A percentile compares a stretch with the other conserved stretches of the same genome.
Conservation (phyloP, 371 early-diverging fungal species). For the Syncephalastrum sp. region DNA sequence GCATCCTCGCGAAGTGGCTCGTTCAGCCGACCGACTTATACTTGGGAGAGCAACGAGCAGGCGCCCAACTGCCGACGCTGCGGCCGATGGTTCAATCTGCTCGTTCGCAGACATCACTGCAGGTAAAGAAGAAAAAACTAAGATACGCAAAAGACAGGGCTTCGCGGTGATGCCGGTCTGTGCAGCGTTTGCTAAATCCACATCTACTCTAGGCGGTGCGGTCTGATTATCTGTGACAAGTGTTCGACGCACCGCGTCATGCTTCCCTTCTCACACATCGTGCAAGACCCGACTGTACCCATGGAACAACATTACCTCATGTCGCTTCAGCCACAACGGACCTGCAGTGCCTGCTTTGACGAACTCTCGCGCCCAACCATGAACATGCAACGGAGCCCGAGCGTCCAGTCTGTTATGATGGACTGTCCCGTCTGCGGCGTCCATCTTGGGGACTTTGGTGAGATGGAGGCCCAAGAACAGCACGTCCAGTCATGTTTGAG, state of each 20-base stretch:
- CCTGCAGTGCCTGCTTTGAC: slow-evolving; percentile 52
- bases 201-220: slow-evolving; percentile 61
- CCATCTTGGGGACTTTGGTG: slow-evolving; percentile 28
- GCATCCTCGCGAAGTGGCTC: slow-evolving; percentile 2
- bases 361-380: slow-evolving; percentile 12
- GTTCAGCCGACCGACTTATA: slow-evolving; percentile 1
- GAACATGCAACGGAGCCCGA: slow-evolving; percentile 32
- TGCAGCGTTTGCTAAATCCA: background rate
- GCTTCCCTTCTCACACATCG: slow-evolving; percentile 46
- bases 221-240: slow-evolving; percentile 74
- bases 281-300: slow-evolving; percentile 46
- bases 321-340: slow-evolving; percentile 49
- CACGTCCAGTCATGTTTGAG: slow-evolving; percentile 72
- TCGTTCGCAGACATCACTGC: slow-evolving; percentile 80
- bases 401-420: slow-evolving; percentile 60
- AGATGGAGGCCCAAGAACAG: slow-evolving; percentile 54
- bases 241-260: slow-evolving; percentile 62
- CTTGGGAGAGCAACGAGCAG: slow-evolving; percentile 18
- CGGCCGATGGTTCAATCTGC: slow-evolving; percentile 60
- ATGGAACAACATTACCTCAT: slow-evolving; percentile 27
- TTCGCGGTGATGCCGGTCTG: background rate
- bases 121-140: slow-evolving; percentile 10
- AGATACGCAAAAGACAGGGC: no score
- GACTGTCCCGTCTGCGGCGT: slow-evolving; percentile 77
- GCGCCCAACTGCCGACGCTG: slow-evolving; percentile 68